Evolutionary conservation across 1,284 basidiomycete species (phyloP).

Genomic region (Moesziomyces globuligerus): DNA sequence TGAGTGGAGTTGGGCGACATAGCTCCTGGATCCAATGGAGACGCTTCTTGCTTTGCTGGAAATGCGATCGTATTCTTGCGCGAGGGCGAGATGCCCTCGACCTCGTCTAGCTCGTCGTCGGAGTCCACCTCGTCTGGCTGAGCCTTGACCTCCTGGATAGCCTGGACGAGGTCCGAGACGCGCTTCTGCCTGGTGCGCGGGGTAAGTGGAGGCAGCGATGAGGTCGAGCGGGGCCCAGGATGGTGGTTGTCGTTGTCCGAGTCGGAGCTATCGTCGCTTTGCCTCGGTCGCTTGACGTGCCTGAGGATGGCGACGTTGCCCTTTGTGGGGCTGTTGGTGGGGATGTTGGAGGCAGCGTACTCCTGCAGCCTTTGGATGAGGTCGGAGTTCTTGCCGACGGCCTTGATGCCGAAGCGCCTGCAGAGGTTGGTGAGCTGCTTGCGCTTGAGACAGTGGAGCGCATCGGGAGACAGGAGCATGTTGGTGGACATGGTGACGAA

Average conservation of each 20-base stretch:
- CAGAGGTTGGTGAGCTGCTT: slow-evolving; percentile 57
- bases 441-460: slow-evolving; percentile 54
- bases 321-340: slow-evolving; percentile 38
- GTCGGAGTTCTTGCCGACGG: slow-evolving; percentile 47
- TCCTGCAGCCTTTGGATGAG: slow-evolving; percentile 43
- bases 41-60: not conserved
- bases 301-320: slow-evolving; percentile 41
- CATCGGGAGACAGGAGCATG: slow-evolving; percentile 49
- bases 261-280: slow-evolving; percentile 34
- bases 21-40: not conserved
- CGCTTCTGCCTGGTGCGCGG: slow-evolving; percentile 34
- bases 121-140: slow-evolving; percentile 22
- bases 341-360: slow-evolving; percentile 43
- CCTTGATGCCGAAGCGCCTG: slow-evolving; percentile 49
- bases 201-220: slow-evolving; percentile 20
- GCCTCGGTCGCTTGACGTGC: slow-evolving; percentile 39
- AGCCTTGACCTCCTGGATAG: slow-evolving; percentile 41
- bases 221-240: not conserved
- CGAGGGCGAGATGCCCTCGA: not conserved
- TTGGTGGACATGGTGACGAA: slow-evolving; percentile 25
- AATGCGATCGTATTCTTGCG: slow-evolving; percentile 29
- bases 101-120: slow-evolving; percentile 26
- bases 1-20: slow-evolving; percentile 9
- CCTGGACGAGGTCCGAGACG: slow-evolving; percentile 34
- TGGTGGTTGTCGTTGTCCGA: slow-evolving; percentile 19